Evolutionary conservation across 345 rosid species (phyloP).

Genomic region (Litchi chinensis): DNA sequence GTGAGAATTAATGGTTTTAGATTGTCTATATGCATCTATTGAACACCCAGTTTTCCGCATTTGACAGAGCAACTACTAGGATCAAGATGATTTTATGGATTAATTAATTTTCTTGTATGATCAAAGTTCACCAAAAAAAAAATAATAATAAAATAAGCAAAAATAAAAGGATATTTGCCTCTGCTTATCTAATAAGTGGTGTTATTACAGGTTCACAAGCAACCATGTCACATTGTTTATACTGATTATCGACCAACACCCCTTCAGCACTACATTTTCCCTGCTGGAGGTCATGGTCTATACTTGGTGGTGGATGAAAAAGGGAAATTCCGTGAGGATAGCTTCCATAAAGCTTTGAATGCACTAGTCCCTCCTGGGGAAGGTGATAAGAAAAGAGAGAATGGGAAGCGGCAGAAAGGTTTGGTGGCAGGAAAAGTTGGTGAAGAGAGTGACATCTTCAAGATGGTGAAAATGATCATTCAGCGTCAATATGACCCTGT

Average conservation of each 20-base stretch:
- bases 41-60: background rate
- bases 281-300: constrained; percentile 91
- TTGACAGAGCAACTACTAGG: background rate
- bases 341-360: constrained; percentile 93
- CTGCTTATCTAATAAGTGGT: constrained; percentile 20
- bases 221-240: constrained; percentile 97
- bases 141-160: background rate
- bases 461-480: constrained; percentile 97
- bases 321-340: constrained; percentile 87
- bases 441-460: constrained; percentile 97
- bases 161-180: constrained; percentile 8
- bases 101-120: background rate
- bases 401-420: constrained; percentile 76
- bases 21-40: background rate
- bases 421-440: constrained; percentile 70
- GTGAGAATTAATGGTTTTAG: background rate
- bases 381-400: constrained; percentile 71
- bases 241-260: constrained; percentile 99
- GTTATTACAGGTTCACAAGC: constrained; percentile 77
- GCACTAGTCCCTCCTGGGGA: constrained; percentile 79
- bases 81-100: background rate
- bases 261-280: constrained; percentile 93
- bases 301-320: constrained; percentile 95
- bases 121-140: background rate
- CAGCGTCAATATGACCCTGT: constrained; percentile 97